Base-by-base conservation (phyloP, 441 rosid species). In the Viola pubescens region DNA sequence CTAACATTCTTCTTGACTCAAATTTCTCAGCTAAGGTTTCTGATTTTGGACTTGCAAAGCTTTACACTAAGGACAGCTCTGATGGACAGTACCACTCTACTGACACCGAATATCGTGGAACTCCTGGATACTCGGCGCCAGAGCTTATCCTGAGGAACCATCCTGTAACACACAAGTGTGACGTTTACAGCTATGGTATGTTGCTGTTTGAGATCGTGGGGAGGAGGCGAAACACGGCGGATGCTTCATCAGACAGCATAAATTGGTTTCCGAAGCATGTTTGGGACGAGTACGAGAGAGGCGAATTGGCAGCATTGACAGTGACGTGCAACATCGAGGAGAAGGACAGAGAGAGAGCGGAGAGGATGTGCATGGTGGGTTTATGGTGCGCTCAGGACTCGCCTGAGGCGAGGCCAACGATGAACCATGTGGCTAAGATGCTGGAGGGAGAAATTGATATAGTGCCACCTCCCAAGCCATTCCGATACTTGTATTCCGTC, bases 31-130 rank as follows among this genome's bases (percentile, higher is more conserved):
- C 34, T 26, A 26, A 26, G 34, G 34, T 26, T 26, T 26, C 34
- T 26, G 34, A 61, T 46, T 62, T 68, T 4, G 51, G 45, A 34
- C 59, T 68, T 6, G 72, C 72, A 14, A 68, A 50, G 59, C 59
- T 68, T 8, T 56, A 62, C 13, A 57, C 14, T 7, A n/a, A 7
- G 45, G 67, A 50, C 13, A 62, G 12, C 7, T 6, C 46, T 45
- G 62, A 12, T 49, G 53, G 34, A 26, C 34, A 26, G 34, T 26
- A 26, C 34, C 34, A 26, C 34, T 26, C 47, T 49, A 37, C 54
- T 34, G 54, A 9, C 10, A 34, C 54, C 2, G 63, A n/a, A n/a
- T 59, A 48, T 11, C 47, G 63, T 11, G 63, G 54, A 26, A 59
- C 63, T 34, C 63, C 63, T 5, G 63, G 63, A 2, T 59, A 59